Conservation (phyloP, 495 filamentous ascomycete species). For the Tetracladium marchalianum region DNA sequence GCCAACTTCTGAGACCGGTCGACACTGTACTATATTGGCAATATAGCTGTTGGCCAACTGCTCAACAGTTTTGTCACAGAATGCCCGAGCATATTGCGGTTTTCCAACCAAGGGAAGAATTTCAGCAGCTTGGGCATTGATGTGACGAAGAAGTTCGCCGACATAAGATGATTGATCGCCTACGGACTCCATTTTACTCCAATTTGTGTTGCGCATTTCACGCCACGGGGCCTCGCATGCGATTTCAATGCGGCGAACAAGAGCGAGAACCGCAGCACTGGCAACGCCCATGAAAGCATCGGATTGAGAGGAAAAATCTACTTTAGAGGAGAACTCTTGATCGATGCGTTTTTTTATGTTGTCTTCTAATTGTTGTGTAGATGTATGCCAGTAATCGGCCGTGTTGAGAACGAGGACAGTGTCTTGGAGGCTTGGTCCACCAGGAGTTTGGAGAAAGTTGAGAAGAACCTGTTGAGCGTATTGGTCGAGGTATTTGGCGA, state of each 20-base stretch:
- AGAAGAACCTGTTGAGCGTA: constrained; percentile 92
- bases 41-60: constrained; percentile 70
- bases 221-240: constrained; percentile 82
- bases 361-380: constrained; percentile 83
- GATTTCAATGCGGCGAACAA: constrained; percentile 75
- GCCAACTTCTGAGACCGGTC: constrained; percentile 82
- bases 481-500: constrained; percentile 89
- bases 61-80: constrained; percentile 91
- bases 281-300: constrained; percentile 95
- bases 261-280: constrained; percentile 70
- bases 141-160: constrained; percentile 59
- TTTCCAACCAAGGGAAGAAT: constrained; percentile 75
- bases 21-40: constrained; percentile 75
- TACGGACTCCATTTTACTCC: constrained; percentile 89
- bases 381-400: constrained; percentile 94
- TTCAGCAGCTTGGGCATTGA: constrained; percentile 60
- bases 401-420: constrained; percentile 84
- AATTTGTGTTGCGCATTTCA: constrained; percentile 96
- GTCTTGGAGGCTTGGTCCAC: constrained; percentile 60
- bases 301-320: constrained; percentile 85
- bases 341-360: constrained; percentile 89
- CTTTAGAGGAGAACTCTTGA: constrained; percentile 55
- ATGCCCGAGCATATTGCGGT: constrained; percentile 86
- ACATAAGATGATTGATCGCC: constrained; percentile 93
- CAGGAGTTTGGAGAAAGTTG: constrained; percentile 57